A percentile compares a stretch with the other conserved stretches of the same genome.
Conservation (phyloP, 768 basidiomycete genomes). For the Daedaleopsis sinensis region DNA sequence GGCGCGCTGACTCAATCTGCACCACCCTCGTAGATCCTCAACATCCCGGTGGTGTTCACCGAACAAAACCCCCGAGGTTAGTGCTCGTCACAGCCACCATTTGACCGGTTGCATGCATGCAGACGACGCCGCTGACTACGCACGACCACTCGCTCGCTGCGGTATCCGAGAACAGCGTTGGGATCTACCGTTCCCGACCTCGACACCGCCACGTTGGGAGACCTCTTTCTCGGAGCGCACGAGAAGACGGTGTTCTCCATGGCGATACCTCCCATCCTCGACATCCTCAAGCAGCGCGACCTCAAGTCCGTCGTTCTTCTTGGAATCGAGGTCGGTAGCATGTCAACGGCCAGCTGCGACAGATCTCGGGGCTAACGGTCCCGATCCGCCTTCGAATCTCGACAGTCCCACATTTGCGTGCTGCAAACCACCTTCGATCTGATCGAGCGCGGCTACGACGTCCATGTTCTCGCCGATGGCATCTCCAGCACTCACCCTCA, state of each 20-base stretch:
- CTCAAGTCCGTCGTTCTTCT: slow-evolving; percentile 72
- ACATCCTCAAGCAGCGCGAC: slow-evolving; percentile 48
- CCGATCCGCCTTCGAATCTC: slow-evolving; percentile 1
- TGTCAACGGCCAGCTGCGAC: no score
- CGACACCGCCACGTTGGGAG: slow-evolving; percentile 53
- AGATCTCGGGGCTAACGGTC: not conserved
- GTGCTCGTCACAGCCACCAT: slow-evolving; percentile 14
- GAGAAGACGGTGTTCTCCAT: slow-evolving; percentile 89
- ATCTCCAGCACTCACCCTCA: slow-evolving; percentile 81
- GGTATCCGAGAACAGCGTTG: slow-evolving; percentile 47
- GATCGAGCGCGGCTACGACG: slow-evolving; percentile 47
- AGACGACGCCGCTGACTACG: not conserved
- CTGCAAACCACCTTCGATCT: slow-evolving; percentile 82
- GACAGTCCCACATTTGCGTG: slow-evolving; percentile 86
- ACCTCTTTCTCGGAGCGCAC: slow-evolving; percentile 60
- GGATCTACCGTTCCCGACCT: slow-evolving; percentile 71
- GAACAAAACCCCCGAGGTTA: slow-evolving; percentile 83
- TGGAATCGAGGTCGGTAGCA: slow-evolving; percentile 77
- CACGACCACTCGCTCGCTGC: not conserved
- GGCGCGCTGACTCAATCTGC: not conserved
- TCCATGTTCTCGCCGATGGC: slow-evolving; percentile 81
- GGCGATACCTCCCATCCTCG: slow-evolving; percentile 68
- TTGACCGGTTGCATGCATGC: not conserved
- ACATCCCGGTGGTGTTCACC: slow-evolving; percentile 75
- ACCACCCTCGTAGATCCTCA: slow-evolving; percentile 48